Percentiles rank a stretch among this genome's conserved stretches.
phyloP scores from a whole-genome alignment of 78 protist species.

The Dictyostelium firmibasis region DNA sequence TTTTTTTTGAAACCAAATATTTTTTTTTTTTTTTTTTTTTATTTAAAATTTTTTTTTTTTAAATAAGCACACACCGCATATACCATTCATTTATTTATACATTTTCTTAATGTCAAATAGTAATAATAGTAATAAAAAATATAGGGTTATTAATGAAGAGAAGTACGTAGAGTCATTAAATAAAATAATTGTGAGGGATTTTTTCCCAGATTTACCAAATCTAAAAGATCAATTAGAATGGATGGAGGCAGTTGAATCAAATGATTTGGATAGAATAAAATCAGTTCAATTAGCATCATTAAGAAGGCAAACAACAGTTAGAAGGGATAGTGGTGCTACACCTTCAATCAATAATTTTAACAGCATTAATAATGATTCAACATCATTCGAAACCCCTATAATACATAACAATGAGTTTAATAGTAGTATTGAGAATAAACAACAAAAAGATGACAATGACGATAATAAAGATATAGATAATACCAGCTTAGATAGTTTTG shows the following conservation, averaged over 20 bases:
- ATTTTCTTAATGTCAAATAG: not conserved
- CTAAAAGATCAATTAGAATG: constrained; percentile 64
- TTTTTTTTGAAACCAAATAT: too few relatives aligned
- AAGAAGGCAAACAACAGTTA: not conserved
- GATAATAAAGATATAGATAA: not conserved
- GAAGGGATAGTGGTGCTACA: not conserved
- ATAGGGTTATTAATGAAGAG: constrained; percentile 71
- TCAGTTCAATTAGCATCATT: constrained; percentile 44
- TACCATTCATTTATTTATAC: too few relatives aligned
- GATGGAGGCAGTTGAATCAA: constrained; percentile 76
- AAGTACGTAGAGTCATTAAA: constrained; percentile 42
- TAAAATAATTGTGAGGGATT: constrained; percentile 81
- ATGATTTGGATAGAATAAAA: constrained; percentile 53
- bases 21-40: too few relatives aligned
- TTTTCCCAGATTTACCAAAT: constrained; percentile 77
- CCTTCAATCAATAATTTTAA: constrained; percentile 1
- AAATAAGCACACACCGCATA: too few relatives aligned
- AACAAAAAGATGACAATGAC: not conserved
- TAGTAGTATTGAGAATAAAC: not conserved
- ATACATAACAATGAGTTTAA: not conserved
- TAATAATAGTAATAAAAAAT: not conserved
- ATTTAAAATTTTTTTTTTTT: too few relatives aligned
- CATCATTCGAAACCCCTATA: constrained; percentile 14
- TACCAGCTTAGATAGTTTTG: constrained; percentile 38
- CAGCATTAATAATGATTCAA: not conserved